These are phyloP conservation scores for Citrullus amarus DNA, from an alignment of 306 rosid genomes.

Conservation along the genomic window DNA sequence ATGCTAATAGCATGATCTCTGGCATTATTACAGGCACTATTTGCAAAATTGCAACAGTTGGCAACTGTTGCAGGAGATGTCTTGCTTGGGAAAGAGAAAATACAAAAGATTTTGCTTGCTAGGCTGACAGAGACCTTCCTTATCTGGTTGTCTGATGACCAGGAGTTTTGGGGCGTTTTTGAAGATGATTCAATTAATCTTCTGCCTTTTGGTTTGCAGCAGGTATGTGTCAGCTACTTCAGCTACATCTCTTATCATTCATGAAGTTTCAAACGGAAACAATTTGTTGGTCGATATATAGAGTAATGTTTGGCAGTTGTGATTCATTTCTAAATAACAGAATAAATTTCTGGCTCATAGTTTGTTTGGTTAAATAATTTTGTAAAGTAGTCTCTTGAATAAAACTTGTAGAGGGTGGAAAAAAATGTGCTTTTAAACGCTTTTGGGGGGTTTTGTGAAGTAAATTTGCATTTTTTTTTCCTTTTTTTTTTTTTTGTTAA, in stretches of 20 bases:
- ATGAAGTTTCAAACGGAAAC: background rate
- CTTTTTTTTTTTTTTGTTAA: background rate
- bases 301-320: background rate
- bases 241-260: background rate
- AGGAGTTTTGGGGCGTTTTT: constrained; percentile 86
- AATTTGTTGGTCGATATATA: background rate
- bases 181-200: constrained; percentile 66
- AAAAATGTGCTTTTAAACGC: background rate
- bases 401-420: background rate
- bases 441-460: background rate
- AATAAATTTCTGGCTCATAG: background rate
- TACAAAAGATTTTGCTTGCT: constrained; percentile 92
- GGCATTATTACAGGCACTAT: constrained; percentile 61
- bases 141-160: constrained; percentile 94
- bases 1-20: constrained; percentile 11
- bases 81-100: constrained; percentile 72
- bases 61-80: constrained; percentile 96
- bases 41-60: constrained; percentile 80
- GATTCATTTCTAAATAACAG: background rate
- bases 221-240: constrained; percentile 37
- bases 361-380: background rate
- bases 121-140: constrained; percentile 93
- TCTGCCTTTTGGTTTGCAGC: constrained; percentile 72
- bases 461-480: background rate
- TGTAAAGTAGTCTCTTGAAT: background rate